Base-by-base conservation (phyloP, 148 eudicot species). In the Silene uniflora region DNA sequence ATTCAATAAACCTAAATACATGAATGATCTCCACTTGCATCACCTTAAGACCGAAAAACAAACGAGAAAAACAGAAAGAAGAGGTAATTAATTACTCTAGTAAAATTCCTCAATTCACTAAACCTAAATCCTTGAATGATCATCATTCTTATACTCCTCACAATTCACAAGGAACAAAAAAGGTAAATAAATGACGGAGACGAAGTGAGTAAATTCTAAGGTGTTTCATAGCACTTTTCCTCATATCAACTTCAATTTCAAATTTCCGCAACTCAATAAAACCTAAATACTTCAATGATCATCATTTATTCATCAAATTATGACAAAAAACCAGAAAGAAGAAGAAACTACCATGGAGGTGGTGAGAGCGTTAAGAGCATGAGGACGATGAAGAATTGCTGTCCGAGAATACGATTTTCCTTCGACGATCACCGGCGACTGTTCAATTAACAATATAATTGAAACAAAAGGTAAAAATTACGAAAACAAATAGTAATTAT, bases 361-460 rank as follows among this genome's bases (percentile, higher is more conserved):
- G 44, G 80, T 90, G 73, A 92, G 83, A 21, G 97, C 88, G 62
- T 92, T 92, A 27, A 92, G 89, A 71, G 71, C 80, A 1, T 84
- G 49, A 49, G 97, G 95, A 68, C 95, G 81, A 69, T 92, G 85
- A 55, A 92, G 93, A 80, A 92, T 80, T 55, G 92, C 95, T 22
- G 89, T 90, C 76, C 95, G 88, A 68, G 86, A 83, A 23, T 78
- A 71, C 66, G 83, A 78, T 49, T 87, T 84, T 46, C 88, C 97
- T 83, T 92, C 88, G 35, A 88, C 95, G 21, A 90, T 54, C 67
- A 92, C 90, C 89, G 88, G 54, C 60, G 18, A 2, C 19, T 21
- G 55, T 7, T 11, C 25, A 62, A 7, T 24, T 19, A 56, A 1
- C 10, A 19, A 35, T 0, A 22, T 8, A 18, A 44, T 7, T 42